These are phyloP conservation scores for Vaccinium corymbosum DNA, from an alignment of 148 eudicot species.

Conservation along the genomic window DNA sequence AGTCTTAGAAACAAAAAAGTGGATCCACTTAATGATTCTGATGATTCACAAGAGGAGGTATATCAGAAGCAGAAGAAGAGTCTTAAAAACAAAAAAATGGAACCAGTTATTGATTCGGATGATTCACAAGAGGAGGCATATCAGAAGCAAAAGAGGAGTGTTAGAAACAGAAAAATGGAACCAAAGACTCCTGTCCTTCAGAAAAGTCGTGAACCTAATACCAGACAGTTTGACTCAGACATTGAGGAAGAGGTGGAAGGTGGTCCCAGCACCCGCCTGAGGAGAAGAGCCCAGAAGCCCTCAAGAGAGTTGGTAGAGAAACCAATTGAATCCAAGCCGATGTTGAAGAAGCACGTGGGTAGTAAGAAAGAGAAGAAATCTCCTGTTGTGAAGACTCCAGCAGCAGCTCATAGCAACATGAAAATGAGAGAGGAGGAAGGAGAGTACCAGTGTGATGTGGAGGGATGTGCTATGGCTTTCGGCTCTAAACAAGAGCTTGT, in stretches of 20 bases:
- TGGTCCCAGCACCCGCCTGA: conserved; percentile 77
- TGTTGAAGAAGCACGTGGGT: conserved; percentile 33
- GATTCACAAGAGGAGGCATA: conserved; percentile 26
- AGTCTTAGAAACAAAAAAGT: conserved; percentile 28
- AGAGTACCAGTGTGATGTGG: conserved; percentile 67
- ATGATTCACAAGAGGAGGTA: conserved; percentile 26
- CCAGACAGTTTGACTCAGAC: conserved; percentile 27
- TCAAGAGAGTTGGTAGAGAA: conserved; percentile 32
- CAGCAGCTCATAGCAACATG: conserved; percentile 13
- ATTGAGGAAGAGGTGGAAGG: conserved; percentile 52
- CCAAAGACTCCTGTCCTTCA: conserved; percentile 31
- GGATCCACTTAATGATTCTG: conserved; percentile 16
- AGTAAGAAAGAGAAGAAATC: conserved; percentile 27
- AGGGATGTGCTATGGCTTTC: conserved; percentile 88
- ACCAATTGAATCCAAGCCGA: conserved; percentile 29
- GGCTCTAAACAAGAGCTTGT: conserved; percentile 60
- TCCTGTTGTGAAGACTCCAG: conserved; percentile 29
- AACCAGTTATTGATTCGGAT: neutral
- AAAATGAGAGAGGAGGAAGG: conserved; percentile 34
- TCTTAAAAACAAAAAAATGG: conserved; percentile 23
- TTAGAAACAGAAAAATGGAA: conserved; percentile 29
- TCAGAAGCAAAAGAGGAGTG: conserved; percentile 34
- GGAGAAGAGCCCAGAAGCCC: conserved; percentile 55
- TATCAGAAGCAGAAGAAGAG: conserved; percentile 36
- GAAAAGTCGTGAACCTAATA: conserved; percentile 19